Base-by-base conservation (phyloP, 2,329 filamentous ascomycete species). In the Cladophialophora immunda region DNA sequence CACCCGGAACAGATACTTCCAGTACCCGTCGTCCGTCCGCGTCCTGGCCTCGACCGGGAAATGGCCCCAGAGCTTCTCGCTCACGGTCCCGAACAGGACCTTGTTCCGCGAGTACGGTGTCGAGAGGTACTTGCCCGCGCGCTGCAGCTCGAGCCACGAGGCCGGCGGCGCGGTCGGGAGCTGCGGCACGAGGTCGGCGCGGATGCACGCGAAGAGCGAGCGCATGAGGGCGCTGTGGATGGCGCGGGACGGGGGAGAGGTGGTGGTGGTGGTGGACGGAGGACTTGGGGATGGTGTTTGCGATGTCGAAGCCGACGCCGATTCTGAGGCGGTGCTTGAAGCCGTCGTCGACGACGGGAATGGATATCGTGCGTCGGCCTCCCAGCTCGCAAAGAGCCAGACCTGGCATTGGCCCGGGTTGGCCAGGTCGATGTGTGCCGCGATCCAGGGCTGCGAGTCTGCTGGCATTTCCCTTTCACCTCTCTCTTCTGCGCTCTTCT, bases 341-440 rank as follows among this genome's bases (percentile, higher is more conserved):
- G 11, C 29, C 11, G 32, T 5, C 22, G 15, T 3, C 17, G 36
- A 57, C 11, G 55, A 38, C 30, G 55, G 32, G 15, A 38, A 25
- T 22, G 55, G 55, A 36, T 38, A 36, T 45, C 22, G 36, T 55
- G 11, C 57, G 60, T 27, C 41, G 72, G 69, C 27, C 67, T 82
- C 80, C 3, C 81, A 75, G 62, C 76, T 81, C 27, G 78, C 80
- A 64, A 80, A 82, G 19, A 80, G 30, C 72, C 77, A 74, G 22
- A 80, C 73, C 65, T 82, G 80, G n/a, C 80, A 81, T 62, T 80
- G 77, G 13, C 76, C 76, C 30, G 78, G 75, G 19, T 72, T 69
- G 60, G 73, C 73, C 4, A 82, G 73, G 73, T 82, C 79, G 56
- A 81, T 77, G 58, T 77, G 74, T 7, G 78, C 79, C 60, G 75